Base-by-base conservation (phyloP, 2,329 filamentous ascomycete species). In the Sclerotinia minor region DNA sequence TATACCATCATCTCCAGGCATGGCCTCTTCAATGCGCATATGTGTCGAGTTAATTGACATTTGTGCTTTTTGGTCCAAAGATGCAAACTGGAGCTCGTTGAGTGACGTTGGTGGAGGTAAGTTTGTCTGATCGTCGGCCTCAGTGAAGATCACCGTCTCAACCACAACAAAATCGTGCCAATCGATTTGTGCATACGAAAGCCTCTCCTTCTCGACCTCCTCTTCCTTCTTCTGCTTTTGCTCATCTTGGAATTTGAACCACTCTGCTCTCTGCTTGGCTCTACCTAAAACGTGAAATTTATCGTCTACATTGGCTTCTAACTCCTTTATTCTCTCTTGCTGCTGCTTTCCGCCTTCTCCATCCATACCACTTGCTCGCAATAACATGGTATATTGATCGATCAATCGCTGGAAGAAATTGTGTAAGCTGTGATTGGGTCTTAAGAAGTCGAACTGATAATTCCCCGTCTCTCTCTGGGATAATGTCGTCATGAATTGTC, bases 81-180 rank as follows among this genome's bases (percentile, higher is more conserved):
- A 97, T 41, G 94, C 92, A 70, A 94, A 96, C 78, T 98, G 94
- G 24, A 99, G 84, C 75, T 99, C 95, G 71, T 92, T 91, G 53
- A 97, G 87, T 6, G 90, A 93, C 5, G 92, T 95, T 1, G 95
- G 95, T 1, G 94, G 90, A 44, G 94, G 94, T 15, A 99, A 87
- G 71, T 95, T 90, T 49, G 89, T 87, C 71, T 91, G 86, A 73
- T 97, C 94, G 78, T 99, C 95, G 50, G 87, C 86, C 73, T 97
- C 94, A 68, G 88, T 93, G 79, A 99, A 99, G 21, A 92, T 84
- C 65, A 99, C 94, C 0, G 94, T 97, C 79, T 97, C 95, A 55
- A 97, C 93, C 26, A 99, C 91, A 45, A 94, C 89, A 75, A 99
- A 99, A 77, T 98, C 94, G 76, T 96, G 92, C 95, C 95, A 99